Base-by-base conservation (phyloP, 179 eudicot species). In the Spergularia azorica region DNA sequence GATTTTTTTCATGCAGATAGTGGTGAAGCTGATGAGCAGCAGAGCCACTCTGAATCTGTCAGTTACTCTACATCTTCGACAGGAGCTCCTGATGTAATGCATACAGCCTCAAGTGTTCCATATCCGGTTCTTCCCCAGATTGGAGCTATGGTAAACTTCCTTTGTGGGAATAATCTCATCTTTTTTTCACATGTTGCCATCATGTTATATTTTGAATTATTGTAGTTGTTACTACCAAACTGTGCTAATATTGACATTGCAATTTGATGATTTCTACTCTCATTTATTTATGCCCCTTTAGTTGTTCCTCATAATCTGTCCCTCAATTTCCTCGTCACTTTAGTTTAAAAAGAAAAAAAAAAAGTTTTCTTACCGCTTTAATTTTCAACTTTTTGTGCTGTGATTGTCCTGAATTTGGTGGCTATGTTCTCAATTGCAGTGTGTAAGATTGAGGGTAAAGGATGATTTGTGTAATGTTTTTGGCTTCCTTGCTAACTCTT, bases 1-100 rank as follows among this genome's bases (percentile, higher is more conserved):
- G 3, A 6, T 10, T 16, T 75, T 61, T 54, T 79, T 55, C 32
- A 9, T 79, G 64, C 84, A 89, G 92, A 85, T 78, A 77, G 86
- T 56, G 82, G 84, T 41, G 88, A 87, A 82, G 84, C 79, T 63
- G 86, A 83, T 74, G 88, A 82, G 70, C 86, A 75, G 74, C 89
- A 85, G 83, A 77, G 82, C 56, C 83, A 84, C 68, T 68, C 83
- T 15, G 89, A 87, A 72, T 56, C 83, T 12, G 73, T 68, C 18
- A 39, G 79, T 68, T 82, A 83, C 32, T 81, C 81, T 39, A 81
- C 85, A 66, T 79, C 89, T 63, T 68, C 86, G 2, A 61, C 52
- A 43, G 88, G 84, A 69, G 79, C 80, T 20, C 72, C 79, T 76
- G 83, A 79, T 77, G 79, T 67, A 68, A 84, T 81, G 56, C 60